These are phyloP conservation scores for Peronosclerospora sorghi DNA, from an alignment of 352 stramenopile genomes.

Conservation along the genomic window DNA sequence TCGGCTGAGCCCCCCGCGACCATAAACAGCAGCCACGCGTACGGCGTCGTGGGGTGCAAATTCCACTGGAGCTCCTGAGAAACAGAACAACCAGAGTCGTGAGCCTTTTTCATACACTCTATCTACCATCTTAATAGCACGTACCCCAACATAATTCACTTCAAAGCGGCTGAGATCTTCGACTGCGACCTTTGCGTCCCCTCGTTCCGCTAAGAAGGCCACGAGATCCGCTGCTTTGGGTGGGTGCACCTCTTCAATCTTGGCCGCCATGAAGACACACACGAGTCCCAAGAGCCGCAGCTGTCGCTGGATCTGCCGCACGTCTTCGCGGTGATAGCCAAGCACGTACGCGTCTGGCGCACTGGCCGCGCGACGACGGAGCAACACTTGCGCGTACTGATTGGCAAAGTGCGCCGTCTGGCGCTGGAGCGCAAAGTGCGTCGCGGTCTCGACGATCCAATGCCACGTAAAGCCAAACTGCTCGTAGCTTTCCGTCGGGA, in stretches of 20 bases:
- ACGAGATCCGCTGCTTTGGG: slow-evolving; percentile 64
- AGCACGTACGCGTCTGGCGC: slow-evolving; percentile 25
- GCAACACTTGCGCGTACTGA: slow-evolving; percentile 65
- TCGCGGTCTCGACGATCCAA: slow-evolving; percentile 51
- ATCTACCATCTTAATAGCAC: not conserved
- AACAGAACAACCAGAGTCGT: slow-evolving; percentile 4
- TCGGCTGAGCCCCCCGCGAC: slow-evolving; percentile 54
- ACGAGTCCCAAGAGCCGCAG: slow-evolving; percentile 43
- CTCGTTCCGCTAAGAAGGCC: slow-evolving; percentile 41
- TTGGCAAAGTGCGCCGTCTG: slow-evolving; percentile 69
- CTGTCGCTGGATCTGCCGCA: slow-evolving; percentile 36
- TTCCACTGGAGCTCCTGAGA: slow-evolving; percentile 74
- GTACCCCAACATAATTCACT: slow-evolving; percentile 48
- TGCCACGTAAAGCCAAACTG: slow-evolving; percentile 73
- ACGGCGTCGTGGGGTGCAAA: slow-evolving; percentile 59
- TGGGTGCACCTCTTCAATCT: slow-evolving; percentile 76
- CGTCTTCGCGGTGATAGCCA: slow-evolving; percentile 43
- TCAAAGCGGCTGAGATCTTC: slow-evolving; percentile 56
- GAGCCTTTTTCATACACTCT: not conserved
- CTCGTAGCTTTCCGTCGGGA: slow-evolving; percentile 32
- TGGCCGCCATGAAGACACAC: slow-evolving; percentile 76
- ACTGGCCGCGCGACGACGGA: slow-evolving; percentile 38
- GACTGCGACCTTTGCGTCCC: slow-evolving; percentile 24
- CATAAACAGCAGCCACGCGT: slow-evolving; percentile 71
- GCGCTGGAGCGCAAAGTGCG: slow-evolving; percentile 67